Conservation (phyloP, 2,329 filamentous ascomycete genomes). For the Colletotrichum graminicola region DNA sequence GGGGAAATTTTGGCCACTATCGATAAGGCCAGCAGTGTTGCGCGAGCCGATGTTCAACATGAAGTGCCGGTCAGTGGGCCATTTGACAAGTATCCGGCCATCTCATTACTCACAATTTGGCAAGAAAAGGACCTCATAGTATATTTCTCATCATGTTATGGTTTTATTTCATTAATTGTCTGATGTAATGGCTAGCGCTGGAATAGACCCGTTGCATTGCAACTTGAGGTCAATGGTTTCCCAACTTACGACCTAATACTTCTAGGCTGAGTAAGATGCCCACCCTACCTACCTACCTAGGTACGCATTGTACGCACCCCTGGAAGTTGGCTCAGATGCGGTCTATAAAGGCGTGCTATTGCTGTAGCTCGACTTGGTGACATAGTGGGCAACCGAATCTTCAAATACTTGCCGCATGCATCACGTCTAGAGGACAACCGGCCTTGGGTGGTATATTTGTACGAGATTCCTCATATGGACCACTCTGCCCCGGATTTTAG, state of each 20-base stretch:
- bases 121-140: too few species aligned
- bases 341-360: slow-evolving; percentile 29
- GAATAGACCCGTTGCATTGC: not conserved
- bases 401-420: not conserved
- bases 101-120: not conserved
- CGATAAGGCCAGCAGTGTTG: slow-evolving; percentile 24
- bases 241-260: not conserved
- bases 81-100: not conserved
- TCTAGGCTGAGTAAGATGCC: not conserved
- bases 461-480: not conserved
- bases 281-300: not conserved
- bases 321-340: not conserved
- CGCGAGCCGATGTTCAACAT: not conserved
- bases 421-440: not conserved
- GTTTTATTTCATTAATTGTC: not conserved
- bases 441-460: not conserved
- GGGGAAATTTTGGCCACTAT: slow-evolving; percentile 40
- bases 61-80: not conserved
- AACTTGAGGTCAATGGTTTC: not conserved
- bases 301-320: not conserved
- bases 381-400: not conserved
- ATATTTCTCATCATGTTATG: too few species aligned
- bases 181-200: too few species aligned
- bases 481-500: slow-evolving; percentile 32
- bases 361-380: slow-evolving; percentile 1